A percentile compares a stretch with the other conserved stretches of the same genome.
Evolutionary conservation across 2,329 filamentous ascomycete species (phyloP).

Genomic region (Trichoderma koningiopsis): DNA sequence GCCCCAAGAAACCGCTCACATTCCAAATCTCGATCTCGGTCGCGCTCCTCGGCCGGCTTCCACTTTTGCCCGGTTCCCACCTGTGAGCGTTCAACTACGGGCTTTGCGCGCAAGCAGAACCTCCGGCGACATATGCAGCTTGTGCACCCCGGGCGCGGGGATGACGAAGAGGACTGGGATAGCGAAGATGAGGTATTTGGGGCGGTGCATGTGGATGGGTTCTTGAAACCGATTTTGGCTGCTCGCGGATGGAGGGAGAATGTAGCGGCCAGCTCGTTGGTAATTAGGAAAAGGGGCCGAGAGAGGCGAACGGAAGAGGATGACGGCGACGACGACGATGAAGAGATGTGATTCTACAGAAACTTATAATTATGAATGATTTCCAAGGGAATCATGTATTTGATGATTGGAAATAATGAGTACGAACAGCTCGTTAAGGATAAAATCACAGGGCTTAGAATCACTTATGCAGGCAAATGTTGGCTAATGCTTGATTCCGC

Average conservation of each 20-base stretch:
- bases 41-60: constrained; percentile 38
- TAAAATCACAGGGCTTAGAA: neutral
- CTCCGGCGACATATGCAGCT: constrained; percentile 43
- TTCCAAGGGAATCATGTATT: neutral
- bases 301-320: constrained; percentile 6
- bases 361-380: neutral
- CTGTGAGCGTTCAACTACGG: constrained; percentile 42
- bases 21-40: constrained; percentile 37
- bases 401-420: neutral
- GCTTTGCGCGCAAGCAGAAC: constrained; percentile 43
- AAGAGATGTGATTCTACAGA: neutral
- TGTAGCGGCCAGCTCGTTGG: constrained; percentile 18
- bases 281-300: constrained; percentile 18
- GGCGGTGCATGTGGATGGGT: constrained; percentile 69
- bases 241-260: constrained; percentile 50
- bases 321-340: constrained; percentile 9
- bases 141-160: constrained; percentile 43
- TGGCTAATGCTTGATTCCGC: neutral
- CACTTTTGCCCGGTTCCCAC: constrained; percentile 42
- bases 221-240: constrained; percentile 58
- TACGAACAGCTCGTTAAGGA: neutral
- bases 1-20: constrained; percentile 30
- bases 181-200: constrained; percentile 60
- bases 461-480: neutral
- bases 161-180: constrained; percentile 41